Conservation (phyloP, 2,329 filamentous ascomycete genomes). For the Seiridium unicorne region DNA sequence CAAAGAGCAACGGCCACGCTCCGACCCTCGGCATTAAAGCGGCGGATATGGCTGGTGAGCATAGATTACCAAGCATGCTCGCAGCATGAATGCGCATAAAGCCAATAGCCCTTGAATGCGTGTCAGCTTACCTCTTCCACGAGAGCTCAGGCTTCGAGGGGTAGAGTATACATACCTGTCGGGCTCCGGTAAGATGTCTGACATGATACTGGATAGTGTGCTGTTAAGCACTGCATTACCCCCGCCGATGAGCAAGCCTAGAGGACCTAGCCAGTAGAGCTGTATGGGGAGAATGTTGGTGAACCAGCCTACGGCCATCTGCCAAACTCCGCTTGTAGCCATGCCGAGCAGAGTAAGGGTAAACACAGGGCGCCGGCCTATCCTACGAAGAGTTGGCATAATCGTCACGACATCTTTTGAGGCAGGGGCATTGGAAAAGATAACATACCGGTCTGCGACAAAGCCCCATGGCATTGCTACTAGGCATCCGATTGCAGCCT, state of each 20-base stretch:
- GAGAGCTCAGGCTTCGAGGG: neutral
- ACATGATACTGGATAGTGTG: slow-evolving; percentile 32
- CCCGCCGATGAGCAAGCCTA: slow-evolving; percentile 31
- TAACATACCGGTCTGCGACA: slow-evolving; percentile 23
- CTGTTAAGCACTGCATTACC: slow-evolving; percentile 29
- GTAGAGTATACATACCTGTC: slow-evolving; percentile 24
- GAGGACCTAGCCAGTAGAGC: slow-evolving; percentile 31
- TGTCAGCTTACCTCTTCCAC: neutral
- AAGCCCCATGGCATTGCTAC: slow-evolving; percentile 35
- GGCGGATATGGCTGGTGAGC: slow-evolving; percentile 23
- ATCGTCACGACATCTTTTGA: neutral
- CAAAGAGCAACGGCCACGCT: slow-evolving; percentile 23
- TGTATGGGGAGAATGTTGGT: slow-evolving; percentile 30
- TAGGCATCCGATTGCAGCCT: slow-evolving; percentile 29
- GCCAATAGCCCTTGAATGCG: slow-evolving; percentile 28
- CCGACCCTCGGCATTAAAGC: slow-evolving; percentile 25
- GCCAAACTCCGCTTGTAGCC: slow-evolving; percentile 21
- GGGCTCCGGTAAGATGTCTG: slow-evolving; percentile 32
- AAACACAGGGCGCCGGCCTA: slow-evolving; percentile 35
- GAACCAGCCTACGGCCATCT: slow-evolving; percentile 29
- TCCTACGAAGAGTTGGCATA: slow-evolving; percentile 14
- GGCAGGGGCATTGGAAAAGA: neutral
- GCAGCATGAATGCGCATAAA: slow-evolving; percentile 53
- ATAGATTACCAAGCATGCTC: slow-evolving; percentile 42
- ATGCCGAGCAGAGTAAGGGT: slow-evolving; percentile 29